Conservation (phyloP, 108 stramenopile genomes). For the Mediolabrus comicus region DNA sequence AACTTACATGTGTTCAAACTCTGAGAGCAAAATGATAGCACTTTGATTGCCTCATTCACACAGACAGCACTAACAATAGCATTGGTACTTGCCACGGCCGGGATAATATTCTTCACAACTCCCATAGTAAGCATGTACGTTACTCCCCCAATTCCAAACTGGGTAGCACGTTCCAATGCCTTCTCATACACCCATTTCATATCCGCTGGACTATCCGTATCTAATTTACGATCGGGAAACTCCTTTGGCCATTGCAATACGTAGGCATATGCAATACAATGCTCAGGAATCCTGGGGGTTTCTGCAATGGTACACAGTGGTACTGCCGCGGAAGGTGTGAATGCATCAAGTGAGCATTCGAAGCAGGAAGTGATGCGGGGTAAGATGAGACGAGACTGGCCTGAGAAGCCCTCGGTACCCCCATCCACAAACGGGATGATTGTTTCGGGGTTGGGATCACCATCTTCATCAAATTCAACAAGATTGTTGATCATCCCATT, state of each 20-base stretch:
- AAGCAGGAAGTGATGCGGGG: slow-evolving; percentile 97
- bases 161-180: slow-evolving; percentile 78
- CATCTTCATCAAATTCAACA: slow-evolving; percentile 93
- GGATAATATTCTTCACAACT: slow-evolving; percentile 99
- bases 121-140: slow-evolving; percentile 96
- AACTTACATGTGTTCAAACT: slow-evolving; percentile 84
- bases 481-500: slow-evolving; percentile 91
- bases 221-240: slow-evolving; percentile 89
- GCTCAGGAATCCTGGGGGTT: slow-evolving; percentile 97
- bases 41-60: slow-evolving; percentile 94
- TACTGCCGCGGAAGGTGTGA: slow-evolving; percentile 92
- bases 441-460: slow-evolving; percentile 82
- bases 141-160: slow-evolving; percentile 87
- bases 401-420: slow-evolving; percentile 99
- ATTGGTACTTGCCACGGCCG: slow-evolving; percentile 99
- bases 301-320: slow-evolving; percentile 99
- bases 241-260: slow-evolving; percentile 91
- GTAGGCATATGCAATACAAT: slow-evolving; percentile 97
- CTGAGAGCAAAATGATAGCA: slow-evolving; percentile 91
- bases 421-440: slow-evolving; percentile 99
- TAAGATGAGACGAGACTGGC: slow-evolving; percentile 96
- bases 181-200: slow-evolving; percentile 97
- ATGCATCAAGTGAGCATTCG: slow-evolving; percentile 95
- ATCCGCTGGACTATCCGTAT: slow-evolving; percentile 91
- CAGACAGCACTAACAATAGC: slow-evolving; percentile 97